A percentile compares a stretch with the other conserved stretches of the same genome.
These are phyloP conservation scores for Mycena galopus DNA, from an alignment of 768 basidiomycete species.

Conservation along the genomic window DNA sequence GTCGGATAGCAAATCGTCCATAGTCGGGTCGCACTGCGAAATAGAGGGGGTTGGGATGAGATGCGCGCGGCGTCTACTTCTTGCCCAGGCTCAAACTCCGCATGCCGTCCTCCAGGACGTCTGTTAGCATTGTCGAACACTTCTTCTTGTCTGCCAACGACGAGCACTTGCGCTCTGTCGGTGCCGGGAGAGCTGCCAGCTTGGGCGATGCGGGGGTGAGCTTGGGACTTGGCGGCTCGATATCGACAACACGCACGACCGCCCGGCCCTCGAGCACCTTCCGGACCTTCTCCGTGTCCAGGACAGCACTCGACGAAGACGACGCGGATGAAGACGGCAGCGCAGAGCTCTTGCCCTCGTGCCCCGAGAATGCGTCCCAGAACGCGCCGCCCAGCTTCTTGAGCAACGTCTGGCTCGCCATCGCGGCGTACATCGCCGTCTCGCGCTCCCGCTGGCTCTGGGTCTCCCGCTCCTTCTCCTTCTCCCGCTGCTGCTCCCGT, in stretches of 20 bases:
- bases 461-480: slow-evolving; percentile 41
- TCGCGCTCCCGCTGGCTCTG: slow-evolving; percentile 54
- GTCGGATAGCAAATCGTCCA: no score
- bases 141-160: slow-evolving; percentile 28
- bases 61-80: slow-evolving; percentile 34
- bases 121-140: slow-evolving; percentile 34
- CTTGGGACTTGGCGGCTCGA: slow-evolving; percentile 57
- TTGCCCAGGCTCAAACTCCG: slow-evolving; percentile 56
- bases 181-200: not conserved
- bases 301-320: slow-evolving; percentile 42
- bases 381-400: slow-evolving; percentile 81
- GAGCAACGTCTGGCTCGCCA: slow-evolving; percentile 84
- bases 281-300: slow-evolving; percentile 86
- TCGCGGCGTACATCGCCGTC: slow-evolving; percentile 73
- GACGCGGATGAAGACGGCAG: slow-evolving; percentile 43
- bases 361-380: slow-evolving; percentile 90
- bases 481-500: slow-evolving; percentile 37
- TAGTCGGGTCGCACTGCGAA: not conserved
- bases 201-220: not conserved
- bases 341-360: slow-evolving; percentile 30
- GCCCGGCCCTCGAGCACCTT: slow-evolving; percentile 88
- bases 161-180: not conserved
- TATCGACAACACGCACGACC: slow-evolving; percentile 82
- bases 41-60: not conserved
- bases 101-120: slow-evolving; percentile 65